Base-by-base conservation (phyloP, 2,329 filamentous ascomycete genomes). In the Aureobasidium sp. region DNA sequence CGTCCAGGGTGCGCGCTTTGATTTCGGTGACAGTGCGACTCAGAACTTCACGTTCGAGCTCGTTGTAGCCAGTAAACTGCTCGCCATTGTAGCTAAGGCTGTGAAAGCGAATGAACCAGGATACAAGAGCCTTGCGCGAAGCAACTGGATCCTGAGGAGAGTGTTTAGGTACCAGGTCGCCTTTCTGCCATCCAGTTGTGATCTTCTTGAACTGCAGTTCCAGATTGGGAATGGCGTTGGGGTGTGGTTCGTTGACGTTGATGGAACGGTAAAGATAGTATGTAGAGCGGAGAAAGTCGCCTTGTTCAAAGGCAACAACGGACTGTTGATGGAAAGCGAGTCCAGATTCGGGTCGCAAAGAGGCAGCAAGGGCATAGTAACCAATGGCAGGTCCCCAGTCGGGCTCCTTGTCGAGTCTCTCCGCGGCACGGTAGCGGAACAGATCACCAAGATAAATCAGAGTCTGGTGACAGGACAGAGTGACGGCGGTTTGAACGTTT, bases 221-320 rank as follows among this genome's bases (percentile, higher is more conserved):
- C 53, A 99, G 80, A 70, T 97, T 97, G 20, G 80, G 77, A 62
- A 82, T 80, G 3, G 91, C 91, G 49, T 87, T 83, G 0, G 88
- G 87, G 70, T 94, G 87, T 5, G 91, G 90, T 44, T 87, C 80
- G 58, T 86, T 81, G 36, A 90, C 87, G 9, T 87, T 86, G 67
- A 94, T 82, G 17, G 92, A 87, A 65, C 92, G 87, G 71, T 96
- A 94, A 44, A 97, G 84, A 73, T 96, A 87, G 74, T 97, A 97
- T 34, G 95, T 87, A 11, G 91, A 87, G 64, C 91, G 85, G 56
- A 97, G 82, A 71, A 95, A 89, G 67, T 93, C 88, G 63, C 83
- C 84, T 68, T 92, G 85, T 59, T 88, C 87, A 52, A 90, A 82
- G 64, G 88, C 87, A 63, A 97, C 87, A 39, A 97, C 89, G 39